phyloP scores from a whole-genome alignment of 2,329 filamentous ascomycete genomes.

The Verticillium isaacii region DNA sequence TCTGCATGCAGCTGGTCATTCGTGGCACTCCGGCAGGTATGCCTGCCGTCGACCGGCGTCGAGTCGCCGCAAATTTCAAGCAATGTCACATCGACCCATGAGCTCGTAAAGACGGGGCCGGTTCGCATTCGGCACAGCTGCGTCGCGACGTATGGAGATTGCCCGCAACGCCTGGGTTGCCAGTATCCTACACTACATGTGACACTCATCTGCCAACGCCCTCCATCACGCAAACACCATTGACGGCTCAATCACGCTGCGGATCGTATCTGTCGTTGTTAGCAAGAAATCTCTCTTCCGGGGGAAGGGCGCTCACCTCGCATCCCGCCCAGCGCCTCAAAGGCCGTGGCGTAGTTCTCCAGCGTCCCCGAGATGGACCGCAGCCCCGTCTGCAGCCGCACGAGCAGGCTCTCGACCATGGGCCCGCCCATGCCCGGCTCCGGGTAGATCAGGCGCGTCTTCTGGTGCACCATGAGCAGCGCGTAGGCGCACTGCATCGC shows the following conservation, averaged over 20 bases:
- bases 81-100: neutral
- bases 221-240: conserved; percentile 9
- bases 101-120: neutral
- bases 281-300: neutral
- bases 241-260: conserved; percentile 16
- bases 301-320: conserved; percentile 24
- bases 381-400: conserved; percentile 34
- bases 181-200: neutral
- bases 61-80: neutral
- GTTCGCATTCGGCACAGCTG: neutral
- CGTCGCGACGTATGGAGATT: neutral
- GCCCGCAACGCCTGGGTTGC: neutral
- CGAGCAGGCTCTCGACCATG: conserved; percentile 29
- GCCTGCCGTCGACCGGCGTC: neutral
- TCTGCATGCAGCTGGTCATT: neutral
- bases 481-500: conserved; percentile 41
- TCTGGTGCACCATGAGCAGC: conserved; percentile 36
- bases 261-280: conserved; percentile 17
- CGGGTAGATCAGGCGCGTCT: conserved; percentile 31
- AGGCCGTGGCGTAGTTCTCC: conserved; percentile 38
- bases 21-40: neutral
- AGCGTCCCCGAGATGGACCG: conserved; percentile 34
- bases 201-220: neutral
- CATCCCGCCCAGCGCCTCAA: conserved; percentile 40
- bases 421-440: conserved; percentile 15